phyloP scores from a whole-genome alignment of 73 alveolate genomes.

The Symbiodinium pilosum region DNA sequence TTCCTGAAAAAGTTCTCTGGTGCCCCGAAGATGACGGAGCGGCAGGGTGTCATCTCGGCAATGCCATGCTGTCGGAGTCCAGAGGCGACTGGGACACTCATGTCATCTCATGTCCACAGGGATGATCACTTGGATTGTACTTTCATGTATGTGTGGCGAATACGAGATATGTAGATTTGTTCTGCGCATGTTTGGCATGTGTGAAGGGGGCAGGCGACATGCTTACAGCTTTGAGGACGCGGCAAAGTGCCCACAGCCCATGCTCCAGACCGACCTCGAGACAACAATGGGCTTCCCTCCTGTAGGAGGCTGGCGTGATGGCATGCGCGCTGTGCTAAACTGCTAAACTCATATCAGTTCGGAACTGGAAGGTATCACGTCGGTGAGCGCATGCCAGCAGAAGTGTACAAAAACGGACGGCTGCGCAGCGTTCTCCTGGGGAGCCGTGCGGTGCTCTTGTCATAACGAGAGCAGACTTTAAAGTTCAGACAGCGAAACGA shows the following conservation, averaged over 20 bases:
- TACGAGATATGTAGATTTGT: too few species aligned
- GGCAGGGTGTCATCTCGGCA: slow-evolving; percentile 38
- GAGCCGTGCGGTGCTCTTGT: background rate
- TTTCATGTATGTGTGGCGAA: too few species aligned
- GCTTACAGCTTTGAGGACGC: too few species aligned
- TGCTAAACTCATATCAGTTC: too few species aligned
- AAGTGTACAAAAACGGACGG: background rate
- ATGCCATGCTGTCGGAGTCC: slow-evolving; percentile 85
- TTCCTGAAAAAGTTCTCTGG: slow-evolving; percentile 44
- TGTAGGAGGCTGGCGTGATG: background rate
- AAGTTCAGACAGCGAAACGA: too few species aligned
- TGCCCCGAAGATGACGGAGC: background rate
- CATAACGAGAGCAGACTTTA: too few species aligned
- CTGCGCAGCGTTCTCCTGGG: background rate
- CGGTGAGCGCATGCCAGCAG: background rate
- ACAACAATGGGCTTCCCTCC: background rate
- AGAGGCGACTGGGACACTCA: slow-evolving; percentile 31
- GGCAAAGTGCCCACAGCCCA: background rate
- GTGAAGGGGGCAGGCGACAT: too few species aligned
- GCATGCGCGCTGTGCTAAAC: too few species aligned
- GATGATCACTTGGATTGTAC: too few species aligned
- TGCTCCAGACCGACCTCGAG: background rate
- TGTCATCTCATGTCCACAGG: too few species aligned
- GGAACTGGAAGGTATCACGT: background rate
- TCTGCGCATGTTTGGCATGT: too few species aligned